Evolutionary conservation across 805 yeast species (phyloP), one percentile per base, ranked within the genome.

Genomic region (Pichia kluyveri): DNA sequence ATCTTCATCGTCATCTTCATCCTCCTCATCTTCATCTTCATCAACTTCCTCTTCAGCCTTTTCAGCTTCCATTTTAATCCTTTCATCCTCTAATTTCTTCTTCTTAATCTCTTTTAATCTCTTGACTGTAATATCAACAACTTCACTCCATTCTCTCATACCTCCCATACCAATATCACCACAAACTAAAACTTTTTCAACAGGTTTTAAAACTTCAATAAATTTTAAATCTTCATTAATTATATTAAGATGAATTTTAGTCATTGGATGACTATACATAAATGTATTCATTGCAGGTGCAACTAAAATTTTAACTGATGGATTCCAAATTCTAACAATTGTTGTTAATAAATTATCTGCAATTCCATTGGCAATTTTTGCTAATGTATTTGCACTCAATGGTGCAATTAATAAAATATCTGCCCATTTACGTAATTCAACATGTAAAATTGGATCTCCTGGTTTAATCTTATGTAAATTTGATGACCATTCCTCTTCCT

Each of bases 131-230:
- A 81, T 80, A 61, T 89, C 95, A 18, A 89, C 96, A 57, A 93
- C 83, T 63, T 90, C 97, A 62, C 87, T 85, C 80, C 95, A 88
- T 58, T 93, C 98, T 83, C 90, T 84, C 98, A 93, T 93, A 47
- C 99, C 98, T 43, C 99, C 98, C 88, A 93, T 85, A n/a, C 98
- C 98, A 48, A 93, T 89, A 58, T 91, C 98, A 52, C 99, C 98
- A 69, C 90, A 88, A 40, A 48, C 95, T 88, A 60, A 85, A 80
- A 91, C 96, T 65, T 91, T 91, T 65, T 91, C 99, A 26, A 89
- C 88, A 0, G 99, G 99, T 62, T 83, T 84, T 60, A 93, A 73
- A n/a, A 91, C 80, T 55, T 88, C 95, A 53, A 91, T 83, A 91
- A 95, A 91, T 36, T 91, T 87, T 93, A 93, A 90, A 54, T 89